phyloP scores from a whole-genome alignment of 2,329 filamentous ascomycete genomes.

The Colletotrichum sp. region DNA sequence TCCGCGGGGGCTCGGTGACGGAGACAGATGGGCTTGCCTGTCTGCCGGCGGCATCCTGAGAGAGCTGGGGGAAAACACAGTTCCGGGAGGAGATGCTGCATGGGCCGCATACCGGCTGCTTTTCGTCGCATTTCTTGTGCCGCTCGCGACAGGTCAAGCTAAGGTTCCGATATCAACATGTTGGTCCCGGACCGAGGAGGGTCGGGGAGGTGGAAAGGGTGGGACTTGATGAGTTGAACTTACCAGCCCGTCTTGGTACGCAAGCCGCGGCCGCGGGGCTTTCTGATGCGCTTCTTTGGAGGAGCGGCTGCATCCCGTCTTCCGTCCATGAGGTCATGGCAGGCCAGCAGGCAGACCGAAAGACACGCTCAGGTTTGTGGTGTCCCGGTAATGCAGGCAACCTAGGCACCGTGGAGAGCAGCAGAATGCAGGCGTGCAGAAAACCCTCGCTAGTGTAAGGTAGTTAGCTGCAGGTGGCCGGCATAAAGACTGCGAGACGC shows the following conservation, averaged over 20 bases:
- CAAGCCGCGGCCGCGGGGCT: constrained; percentile 45
- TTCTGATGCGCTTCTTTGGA: constrained; percentile 29
- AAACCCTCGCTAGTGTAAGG: not conserved
- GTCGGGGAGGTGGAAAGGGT: not conserved
- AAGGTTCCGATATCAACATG: not conserved
- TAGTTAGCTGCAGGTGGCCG: not conserved
- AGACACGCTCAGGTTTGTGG: not conserved
- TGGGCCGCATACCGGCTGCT: constrained; percentile 30
- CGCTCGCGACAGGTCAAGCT: constrained; percentile 49
- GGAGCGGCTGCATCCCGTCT: constrained; percentile 1
- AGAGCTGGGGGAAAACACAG: constrained; percentile 23
- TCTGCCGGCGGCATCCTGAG: not conserved
- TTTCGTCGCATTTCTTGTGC: constrained; percentile 57
- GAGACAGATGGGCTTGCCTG: not conserved
- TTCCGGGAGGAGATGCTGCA: constrained; percentile 26
- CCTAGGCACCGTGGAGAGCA: not conserved
- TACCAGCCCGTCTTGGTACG: constrained; percentile 48
- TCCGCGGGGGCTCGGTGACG: not conserved
- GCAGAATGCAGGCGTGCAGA: not conserved
- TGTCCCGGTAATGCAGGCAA: not conserved
- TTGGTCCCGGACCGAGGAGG: not conserved
- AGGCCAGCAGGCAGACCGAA: not conserved
- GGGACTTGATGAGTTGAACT: constrained; percentile 7
- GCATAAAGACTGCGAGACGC: constrained; percentile 8
- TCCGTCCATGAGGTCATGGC: constrained; percentile 15